Evolutionary conservation across 2,329 filamentous ascomycete species (phyloP), one percentile per base, ranked within the genome.

Genomic region (Penicillium italicum): DNA sequence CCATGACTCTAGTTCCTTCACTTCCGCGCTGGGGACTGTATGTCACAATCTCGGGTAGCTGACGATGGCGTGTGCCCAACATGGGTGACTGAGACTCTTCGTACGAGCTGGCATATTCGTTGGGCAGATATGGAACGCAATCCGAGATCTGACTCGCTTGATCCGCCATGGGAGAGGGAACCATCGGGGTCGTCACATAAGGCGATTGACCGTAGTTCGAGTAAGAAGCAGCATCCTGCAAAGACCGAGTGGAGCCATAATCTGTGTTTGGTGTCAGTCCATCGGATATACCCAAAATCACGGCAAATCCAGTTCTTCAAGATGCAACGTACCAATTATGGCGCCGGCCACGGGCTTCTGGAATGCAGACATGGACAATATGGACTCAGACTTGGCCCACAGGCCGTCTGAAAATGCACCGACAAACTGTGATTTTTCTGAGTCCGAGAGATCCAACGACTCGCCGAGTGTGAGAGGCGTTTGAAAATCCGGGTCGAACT

Each of bases 291-390:
- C 22, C 28, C 36, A 33, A 33, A 22, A 51, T 31, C 41, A 55
- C 14, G 37, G 22, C 37, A 52, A 18, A 30, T 5, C 20, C n/a
- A 37, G 24, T 49, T 30, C 18, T 33, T 22, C 34, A 36, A 33
- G 33, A 49, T 50, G 16, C 22, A 58, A 86, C 90, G 79, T 80
- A 95, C 91, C 89, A 77, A 93, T 88, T 79, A 92, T 83, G 74
- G 87, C 88, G 74, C 87, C 81, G 76, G 86, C 81, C 74, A 88
- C 85, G 56, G 85, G 77, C 77, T 95, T 96, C 70, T 82, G 80
- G 81, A 91, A 92, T 76, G 87, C 87, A 74, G 89, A 88, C 88
- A 92, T 92, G 76, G 88, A 85, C 77, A 89, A 78, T 68, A 85
- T 76, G 78, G 84, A 76, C 80, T 84, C 80, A 74, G 78, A 77